Percentiles rank a stretch among this genome's conserved stretches.
Evolutionary conservation across 768 basidiomycete species (phyloP).

Genomic region (Arthromyces matolae): DNA sequence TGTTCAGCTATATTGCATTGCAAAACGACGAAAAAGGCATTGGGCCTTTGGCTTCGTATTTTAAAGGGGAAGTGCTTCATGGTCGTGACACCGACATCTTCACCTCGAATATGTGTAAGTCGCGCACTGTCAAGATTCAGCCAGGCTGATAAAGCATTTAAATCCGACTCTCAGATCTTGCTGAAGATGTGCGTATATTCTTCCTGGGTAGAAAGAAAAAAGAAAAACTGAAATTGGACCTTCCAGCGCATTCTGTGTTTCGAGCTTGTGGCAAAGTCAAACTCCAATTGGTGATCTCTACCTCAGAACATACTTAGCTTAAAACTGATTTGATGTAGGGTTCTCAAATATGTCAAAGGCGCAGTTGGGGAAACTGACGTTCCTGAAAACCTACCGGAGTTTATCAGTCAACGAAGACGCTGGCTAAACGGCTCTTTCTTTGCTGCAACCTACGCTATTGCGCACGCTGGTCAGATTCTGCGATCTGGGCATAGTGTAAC

Average conservation of each 20-base stretch:
- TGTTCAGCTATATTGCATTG: constrained; percentile 71
- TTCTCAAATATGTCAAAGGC: constrained; percentile 94
- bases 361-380: constrained; percentile 94
- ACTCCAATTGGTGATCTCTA: constrained; percentile 61
- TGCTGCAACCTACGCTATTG: constrained; percentile 89
- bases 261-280: constrained; percentile 72
- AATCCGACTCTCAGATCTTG: constrained; percentile 67
- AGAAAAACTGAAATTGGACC: constrained; percentile 13
- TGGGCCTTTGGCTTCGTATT: constrained; percentile 93
- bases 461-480: constrained; percentile 78
- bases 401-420: constrained; percentile 86
- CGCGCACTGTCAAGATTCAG: too few relatives aligned
- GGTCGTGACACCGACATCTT: constrained; percentile 88
- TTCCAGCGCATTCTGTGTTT: constrained; percentile 78
- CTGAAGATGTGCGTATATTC: constrained; percentile 84
- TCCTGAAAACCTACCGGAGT: constrained; percentile 88
- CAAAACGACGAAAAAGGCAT: constrained; percentile 79
- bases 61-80: constrained; percentile 88
- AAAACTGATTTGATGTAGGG: constrained; percentile 46
- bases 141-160: too few relatives aligned
- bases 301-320: constrained; percentile 1
- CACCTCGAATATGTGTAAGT: constrained; percentile 93
- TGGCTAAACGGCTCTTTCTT: constrained; percentile 95
- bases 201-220: neutral
- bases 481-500: constrained; percentile 76